Evolutionary conservation across 306 rosid genomes (phyloP).

Genomic region (Elaeagnus macrophylla): DNA sequence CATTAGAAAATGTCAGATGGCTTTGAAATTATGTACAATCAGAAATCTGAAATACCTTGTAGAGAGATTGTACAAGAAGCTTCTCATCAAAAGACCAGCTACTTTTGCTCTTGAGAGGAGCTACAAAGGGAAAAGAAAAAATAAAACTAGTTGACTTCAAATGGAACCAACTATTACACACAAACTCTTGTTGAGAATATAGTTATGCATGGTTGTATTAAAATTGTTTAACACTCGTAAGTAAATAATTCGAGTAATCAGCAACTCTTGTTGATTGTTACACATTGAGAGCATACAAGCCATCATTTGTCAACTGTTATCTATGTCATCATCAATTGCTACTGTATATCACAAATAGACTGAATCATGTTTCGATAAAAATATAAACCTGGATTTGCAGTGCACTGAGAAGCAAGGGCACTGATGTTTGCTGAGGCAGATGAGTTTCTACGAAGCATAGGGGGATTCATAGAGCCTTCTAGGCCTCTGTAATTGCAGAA

Average conservation of each 20-base stretch:
- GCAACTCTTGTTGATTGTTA: no score
- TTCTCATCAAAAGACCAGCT: constrained; percentile 94
- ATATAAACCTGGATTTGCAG: constrained; percentile 46
- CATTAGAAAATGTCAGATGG: not conserved
- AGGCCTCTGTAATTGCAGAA: constrained; percentile 35
- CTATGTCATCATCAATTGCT: no score
- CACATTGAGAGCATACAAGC: no score
- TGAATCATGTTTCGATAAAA: no score
- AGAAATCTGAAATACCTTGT: constrained; percentile 45
- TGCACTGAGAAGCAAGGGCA: constrained; percentile 41
- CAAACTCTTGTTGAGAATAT: no score
- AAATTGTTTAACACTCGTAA: no score
- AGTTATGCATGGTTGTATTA: no score
- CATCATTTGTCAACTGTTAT: no score
- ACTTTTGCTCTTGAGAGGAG: constrained; percentile 53
- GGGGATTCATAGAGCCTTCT: no score
- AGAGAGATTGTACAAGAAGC: constrained; percentile 73
- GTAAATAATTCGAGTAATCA: no score
- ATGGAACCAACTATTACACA: no score
- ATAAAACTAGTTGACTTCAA: not conserved
- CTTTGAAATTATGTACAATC: constrained; percentile 4
- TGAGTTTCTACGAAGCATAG: constrained; percentile 73
- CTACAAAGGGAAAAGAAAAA: constrained; percentile 32
- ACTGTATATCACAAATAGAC: no score
- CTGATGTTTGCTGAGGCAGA: constrained; percentile 75